These are phyloP conservation scores for Babesia microti DNA, from an alignment of 169 alveolate genomes.

Conservation along the genomic window DNA sequence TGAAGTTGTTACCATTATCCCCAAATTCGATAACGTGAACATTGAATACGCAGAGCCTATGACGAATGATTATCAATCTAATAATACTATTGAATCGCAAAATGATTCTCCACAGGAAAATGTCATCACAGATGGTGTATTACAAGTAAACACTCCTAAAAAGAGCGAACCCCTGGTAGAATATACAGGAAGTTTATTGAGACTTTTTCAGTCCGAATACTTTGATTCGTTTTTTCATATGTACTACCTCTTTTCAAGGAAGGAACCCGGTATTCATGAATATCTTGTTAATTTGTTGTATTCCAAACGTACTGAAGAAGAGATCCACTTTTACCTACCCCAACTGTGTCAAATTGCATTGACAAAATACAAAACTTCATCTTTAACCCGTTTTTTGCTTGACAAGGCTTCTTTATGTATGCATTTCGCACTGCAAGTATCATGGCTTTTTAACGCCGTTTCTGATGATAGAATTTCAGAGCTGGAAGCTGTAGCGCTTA, in stretches of 20 bases:
- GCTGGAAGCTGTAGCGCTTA: conserved; percentile 63
- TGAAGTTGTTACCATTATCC: no score
- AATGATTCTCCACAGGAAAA: no score
- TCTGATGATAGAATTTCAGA: conserved; percentile 63
- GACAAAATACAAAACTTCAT: conserved; percentile 54
- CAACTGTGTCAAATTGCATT: conserved; percentile 60
- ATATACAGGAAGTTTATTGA: conserved; percentile 64
- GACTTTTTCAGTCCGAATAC: conserved; percentile 75
- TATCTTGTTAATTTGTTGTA: conserved; percentile 76
- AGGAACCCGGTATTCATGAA: conserved; percentile 79
- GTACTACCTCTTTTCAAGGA: conserved; percentile 70
- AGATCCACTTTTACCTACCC: conserved; percentile 68
- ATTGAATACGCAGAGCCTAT: no score
- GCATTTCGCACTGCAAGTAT: conserved; percentile 75
- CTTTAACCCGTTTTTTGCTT: conserved; percentile 63
- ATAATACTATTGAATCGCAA: no score
- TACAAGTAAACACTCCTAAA: conserved; percentile 10
- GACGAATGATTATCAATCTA: no score
- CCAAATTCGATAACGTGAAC: no score
- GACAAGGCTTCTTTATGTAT: conserved; percentile 71
- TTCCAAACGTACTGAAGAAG: conserved; percentile 65
- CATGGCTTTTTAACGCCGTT: conserved; percentile 76
- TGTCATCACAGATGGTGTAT: no score
- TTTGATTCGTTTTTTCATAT: conserved; percentile 78
- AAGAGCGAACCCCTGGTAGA: conserved; percentile 43